phyloP scores from a whole-genome alignment of 2,329 filamentous ascomycete species.

The Aspergillus luchuensis region DNA sequence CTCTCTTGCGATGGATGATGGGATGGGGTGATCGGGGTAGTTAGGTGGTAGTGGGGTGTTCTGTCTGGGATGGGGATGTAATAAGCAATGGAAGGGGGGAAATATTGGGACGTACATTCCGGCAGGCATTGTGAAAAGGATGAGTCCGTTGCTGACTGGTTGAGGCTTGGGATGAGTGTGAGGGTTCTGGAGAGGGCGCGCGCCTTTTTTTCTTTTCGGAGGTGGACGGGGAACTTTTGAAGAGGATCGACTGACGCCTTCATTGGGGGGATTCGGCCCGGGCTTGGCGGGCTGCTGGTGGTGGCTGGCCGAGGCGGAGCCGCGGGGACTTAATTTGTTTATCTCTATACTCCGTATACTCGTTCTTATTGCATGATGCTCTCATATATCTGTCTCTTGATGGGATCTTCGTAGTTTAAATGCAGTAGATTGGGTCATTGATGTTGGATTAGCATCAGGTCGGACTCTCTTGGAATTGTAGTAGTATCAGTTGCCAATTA shows the following conservation, averaged over 20 bases:
- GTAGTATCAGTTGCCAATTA: too few relatives aligned
- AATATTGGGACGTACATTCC: conserved; percentile 19
- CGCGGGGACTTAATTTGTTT: neutral
- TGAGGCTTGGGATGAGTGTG: neutral
- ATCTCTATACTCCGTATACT: too few relatives aligned
- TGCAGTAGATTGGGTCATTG: too few relatives aligned
- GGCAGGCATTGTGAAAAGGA: conserved; percentile 13
- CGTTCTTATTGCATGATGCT: too few relatives aligned
- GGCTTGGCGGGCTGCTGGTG: conserved; percentile 1
- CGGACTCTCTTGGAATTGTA: too few relatives aligned
- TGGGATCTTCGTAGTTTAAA: too few relatives aligned
- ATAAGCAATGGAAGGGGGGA: too few relatives aligned
- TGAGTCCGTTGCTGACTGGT: neutral
- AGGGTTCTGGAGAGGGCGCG: neutral
- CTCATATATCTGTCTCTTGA: too few relatives aligned
- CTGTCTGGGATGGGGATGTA: neutral
- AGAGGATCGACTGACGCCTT: neutral
- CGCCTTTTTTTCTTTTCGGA: neutral
- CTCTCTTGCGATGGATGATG: neutral
- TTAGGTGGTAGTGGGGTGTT: neutral
- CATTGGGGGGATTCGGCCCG: neutral
- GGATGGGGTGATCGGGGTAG: neutral
- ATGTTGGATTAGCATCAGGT: too few relatives aligned
- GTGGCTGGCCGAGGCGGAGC: neutral
- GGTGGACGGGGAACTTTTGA: neutral